A percentile compares a stretch with the other conserved stretches of the same genome.
Evolutionary conservation across 768 basidiomycete species (phyloP).

Genomic region (Lentinula sp.): DNA sequence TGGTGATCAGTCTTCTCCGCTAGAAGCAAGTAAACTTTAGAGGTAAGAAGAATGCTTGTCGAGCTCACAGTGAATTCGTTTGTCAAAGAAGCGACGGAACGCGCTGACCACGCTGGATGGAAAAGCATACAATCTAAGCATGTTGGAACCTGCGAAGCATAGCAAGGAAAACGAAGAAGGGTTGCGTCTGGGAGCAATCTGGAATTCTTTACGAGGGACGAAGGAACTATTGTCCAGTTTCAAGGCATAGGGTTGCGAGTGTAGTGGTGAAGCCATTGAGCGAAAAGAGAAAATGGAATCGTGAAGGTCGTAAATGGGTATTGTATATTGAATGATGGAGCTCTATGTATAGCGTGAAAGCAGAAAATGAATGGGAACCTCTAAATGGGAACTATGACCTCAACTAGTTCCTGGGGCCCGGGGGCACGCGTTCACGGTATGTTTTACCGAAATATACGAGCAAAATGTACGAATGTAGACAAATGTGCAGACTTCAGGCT

Average conservation of each 20-base stretch:
- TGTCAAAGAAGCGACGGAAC: constrained; percentile 49
- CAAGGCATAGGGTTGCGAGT: not conserved
- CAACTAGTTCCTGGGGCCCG: not conserved
- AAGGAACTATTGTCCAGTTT: constrained; percentile 27
- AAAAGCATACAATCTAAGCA: constrained; percentile 69
- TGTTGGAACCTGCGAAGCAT: constrained; percentile 58
- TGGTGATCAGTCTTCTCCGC: constrained; percentile 25
- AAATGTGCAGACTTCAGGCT: too few species aligned
- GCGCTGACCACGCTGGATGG: constrained; percentile 43
- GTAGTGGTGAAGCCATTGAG: not conserved
- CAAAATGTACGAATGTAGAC: too few species aligned
- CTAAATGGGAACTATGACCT: not conserved
- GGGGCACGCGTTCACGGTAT: too few species aligned
- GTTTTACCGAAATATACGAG: too few species aligned
- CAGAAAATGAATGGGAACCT: not conserved
- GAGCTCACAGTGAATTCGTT: constrained; percentile 30
- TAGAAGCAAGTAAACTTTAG: not conserved
- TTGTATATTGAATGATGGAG: not conserved
- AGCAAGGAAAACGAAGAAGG: constrained; percentile 63
- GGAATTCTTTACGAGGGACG: constrained; percentile 68
- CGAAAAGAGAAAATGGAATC: not conserved
- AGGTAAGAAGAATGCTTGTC: constrained; percentile 20
- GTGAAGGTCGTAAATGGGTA: constrained; percentile 3
- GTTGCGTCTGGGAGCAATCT: constrained; percentile 46
- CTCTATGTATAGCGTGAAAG: not conserved